phyloP scores from a whole-genome alignment of 805 yeast species.

The Blastobotrys americana region DNA sequence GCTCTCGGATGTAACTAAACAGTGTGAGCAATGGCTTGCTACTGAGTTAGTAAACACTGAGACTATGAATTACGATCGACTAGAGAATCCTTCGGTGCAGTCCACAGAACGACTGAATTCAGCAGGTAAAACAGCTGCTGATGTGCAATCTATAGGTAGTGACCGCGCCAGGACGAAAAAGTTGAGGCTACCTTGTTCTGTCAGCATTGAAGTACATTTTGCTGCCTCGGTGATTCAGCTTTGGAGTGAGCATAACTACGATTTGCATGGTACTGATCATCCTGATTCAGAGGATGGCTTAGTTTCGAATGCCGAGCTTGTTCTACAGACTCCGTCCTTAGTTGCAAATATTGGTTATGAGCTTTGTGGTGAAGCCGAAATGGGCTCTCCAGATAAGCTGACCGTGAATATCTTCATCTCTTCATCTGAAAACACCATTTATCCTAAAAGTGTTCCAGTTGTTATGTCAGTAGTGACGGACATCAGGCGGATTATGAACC shows the following conservation, averaged over 20 bases:
- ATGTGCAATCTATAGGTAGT: neutral
- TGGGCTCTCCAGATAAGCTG: conserved; percentile 16
- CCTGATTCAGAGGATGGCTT: conserved; percentile 1
- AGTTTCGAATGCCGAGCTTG: conserved; percentile 31
- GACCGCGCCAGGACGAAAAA: neutral
- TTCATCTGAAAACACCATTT: conserved; percentile 63
- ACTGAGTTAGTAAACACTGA: too few species aligned
- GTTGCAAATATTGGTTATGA: conserved; percentile 48
- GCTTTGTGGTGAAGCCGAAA: conserved; percentile 7
- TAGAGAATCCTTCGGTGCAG: neutral
- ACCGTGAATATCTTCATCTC: conserved; percentile 52
- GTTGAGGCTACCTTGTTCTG: conserved; percentile 17
- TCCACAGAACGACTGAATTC: too few species aligned
- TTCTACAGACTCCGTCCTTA: conserved; percentile 70
- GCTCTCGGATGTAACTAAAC: conserved; percentile 29
- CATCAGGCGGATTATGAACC: conserved; percentile 34
- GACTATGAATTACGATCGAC: neutral
- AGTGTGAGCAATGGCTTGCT: neutral
- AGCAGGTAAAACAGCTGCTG: neutral
- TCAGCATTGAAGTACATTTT: conserved; percentile 15
- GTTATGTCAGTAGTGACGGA: conserved; percentile 51
- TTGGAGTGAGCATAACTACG: conserved; percentile 20
- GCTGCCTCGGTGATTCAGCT: conserved; percentile 23
- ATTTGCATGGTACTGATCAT: conserved; percentile 7
- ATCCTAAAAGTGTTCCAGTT: conserved; percentile 74